Percentiles rank a stretch among this genome's conserved stretches.
These are phyloP conservation scores for Zasmidium citrigriseum DNA, from an alignment of 2,329 filamentous ascomycete species.

Conservation along the genomic window DNA sequence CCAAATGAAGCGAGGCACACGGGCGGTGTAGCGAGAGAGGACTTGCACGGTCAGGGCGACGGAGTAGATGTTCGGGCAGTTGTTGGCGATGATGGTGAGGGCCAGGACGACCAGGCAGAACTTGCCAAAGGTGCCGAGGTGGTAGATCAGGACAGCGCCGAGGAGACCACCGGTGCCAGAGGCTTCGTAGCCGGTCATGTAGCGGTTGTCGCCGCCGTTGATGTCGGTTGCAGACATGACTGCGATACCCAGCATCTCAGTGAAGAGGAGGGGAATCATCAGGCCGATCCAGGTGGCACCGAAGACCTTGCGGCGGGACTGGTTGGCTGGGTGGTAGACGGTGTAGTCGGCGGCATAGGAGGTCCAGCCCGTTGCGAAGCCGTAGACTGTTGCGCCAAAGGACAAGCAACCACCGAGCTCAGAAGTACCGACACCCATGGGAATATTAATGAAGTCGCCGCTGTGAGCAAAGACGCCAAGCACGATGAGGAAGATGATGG, in stretches of 20 bases:
- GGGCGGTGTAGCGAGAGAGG: slow-evolving; percentile 58
- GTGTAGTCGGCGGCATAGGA: slow-evolving; percentile 77
- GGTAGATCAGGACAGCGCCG: slow-evolving; percentile 63
- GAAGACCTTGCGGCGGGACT: slow-evolving; percentile 65
- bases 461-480: slow-evolving; percentile 68
- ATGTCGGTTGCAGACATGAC: slow-evolving; percentile 64
- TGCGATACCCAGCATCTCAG: slow-evolving; percentile 71
- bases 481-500: slow-evolving; percentile 72
- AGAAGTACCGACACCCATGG: slow-evolving; percentile 58
- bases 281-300: slow-evolving; percentile 69
- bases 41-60: slow-evolving; percentile 67
- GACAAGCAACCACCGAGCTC: slow-evolving; percentile 66
- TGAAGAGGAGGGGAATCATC: slow-evolving; percentile 71
- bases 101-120: slow-evolving; percentile 60
- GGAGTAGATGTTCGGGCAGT: slow-evolving; percentile 61
- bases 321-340: slow-evolving; percentile 70
- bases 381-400: slow-evolving; percentile 66
- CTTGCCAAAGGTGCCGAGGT: slow-evolving; percentile 67
- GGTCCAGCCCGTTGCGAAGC: slow-evolving; percentile 73
- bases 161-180: slow-evolving; percentile 68
- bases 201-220: slow-evolving; percentile 57
- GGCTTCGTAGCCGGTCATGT: slow-evolving; percentile 55
- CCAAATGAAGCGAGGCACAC: slow-evolving; percentile 69
- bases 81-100: slow-evolving; percentile 47
- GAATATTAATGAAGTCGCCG: slow-evolving; percentile 63